Evolutionary conservation across 2,329 filamentous ascomycete genomes (phyloP).

Genomic region (Colletotrichum shisoi): DNA sequence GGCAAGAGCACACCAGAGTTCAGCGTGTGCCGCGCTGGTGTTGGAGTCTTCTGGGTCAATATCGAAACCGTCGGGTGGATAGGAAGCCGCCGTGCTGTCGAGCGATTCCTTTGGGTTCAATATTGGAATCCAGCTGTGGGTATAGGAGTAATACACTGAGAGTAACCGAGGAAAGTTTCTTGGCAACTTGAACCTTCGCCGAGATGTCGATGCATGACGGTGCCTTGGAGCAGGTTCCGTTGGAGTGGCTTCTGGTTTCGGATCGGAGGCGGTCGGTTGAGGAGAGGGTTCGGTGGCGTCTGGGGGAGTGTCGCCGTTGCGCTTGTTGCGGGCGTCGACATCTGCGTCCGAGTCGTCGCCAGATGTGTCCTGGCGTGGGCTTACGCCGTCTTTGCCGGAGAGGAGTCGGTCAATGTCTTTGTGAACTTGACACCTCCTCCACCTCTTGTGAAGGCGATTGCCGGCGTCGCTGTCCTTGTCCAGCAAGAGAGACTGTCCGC

Average conservation of each 20-base stretch:
- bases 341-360: conserved; percentile 48
- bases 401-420: conserved; percentile 69
- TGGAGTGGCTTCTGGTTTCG: conserved; percentile 3
- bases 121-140: conserved; percentile 79
- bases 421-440: conserved; percentile 69
- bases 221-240: conserved; percentile 12
- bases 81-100: conserved; percentile 57
- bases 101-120: conserved; percentile 69
- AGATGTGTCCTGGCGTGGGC: conserved; percentile 47
- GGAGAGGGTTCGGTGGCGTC: conserved; percentile 12
- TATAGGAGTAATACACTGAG: conserved; percentile 78
- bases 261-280: conserved; percentile 24
- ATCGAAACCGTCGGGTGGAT: conserved; percentile 49
- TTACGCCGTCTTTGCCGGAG: conserved; percentile 54
- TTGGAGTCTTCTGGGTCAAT: conserved; percentile 42
- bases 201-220: conserved; percentile 20
- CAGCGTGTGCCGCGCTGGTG: conserved; percentile 58
- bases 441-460: conserved; percentile 67
- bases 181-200: conserved; percentile 52
- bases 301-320: conserved; percentile 22
- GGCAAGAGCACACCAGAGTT: conserved; percentile 67
- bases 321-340: conserved; percentile 38
- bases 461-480: conserved; percentile 61
- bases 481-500: conserved; percentile 56
- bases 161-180: conserved; percentile 67